Base-by-base conservation (phyloP, 2,329 filamentous ascomycete genomes). In the Aspergillus jensenii region DNA sequence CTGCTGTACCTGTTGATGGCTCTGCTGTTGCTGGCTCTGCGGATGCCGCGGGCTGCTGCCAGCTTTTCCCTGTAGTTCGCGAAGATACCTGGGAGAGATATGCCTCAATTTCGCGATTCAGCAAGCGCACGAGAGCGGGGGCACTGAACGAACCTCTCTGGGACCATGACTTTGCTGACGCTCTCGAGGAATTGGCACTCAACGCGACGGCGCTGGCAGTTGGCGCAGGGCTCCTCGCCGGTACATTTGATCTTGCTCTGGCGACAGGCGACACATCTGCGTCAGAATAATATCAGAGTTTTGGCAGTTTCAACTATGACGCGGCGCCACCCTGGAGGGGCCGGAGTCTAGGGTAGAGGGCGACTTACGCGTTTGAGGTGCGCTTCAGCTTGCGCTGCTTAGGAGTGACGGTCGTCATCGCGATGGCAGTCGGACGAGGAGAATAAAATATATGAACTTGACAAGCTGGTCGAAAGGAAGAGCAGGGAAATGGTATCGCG, bases 181-280 rank as follows among this genome's bases (percentile, higher is more conserved):
- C 62, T 62, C 1, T 74, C 71, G 3, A 64, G 60, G 37, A 75
- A 77, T 5, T 57, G 68, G 50, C 74, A 77, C 23, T 60, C 49
- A 15, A 59, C 23, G 15, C 49, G 25, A 17, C 60, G 58, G 19
- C 63, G 55, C 25, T 55, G 53, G 39, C 66, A 68, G 55, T 68
- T 68, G 19, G 56, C 68, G 61, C 76, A 79, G 21, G 76, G 76
- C 41, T 71, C 63, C 4, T 65, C 57, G n/a, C 76, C 76, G 19
- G 74, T 73, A 65, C 76, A 79, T 62, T 74, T 75, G 54, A 78
- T 77, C 62, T 79, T 79, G 58, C 75, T 75, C 49, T 70, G 67
- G 11, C 78, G 74, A 55, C 77, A 79, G 45, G 65, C 59, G 31
- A 59, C 59, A 51, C 66, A 68, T 43, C 66, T 67, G 71, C 1